These are phyloP conservation scores for Limonium bicolor DNA, from an alignment of 148 eudicot species.

Conservation along the genomic window DNA sequence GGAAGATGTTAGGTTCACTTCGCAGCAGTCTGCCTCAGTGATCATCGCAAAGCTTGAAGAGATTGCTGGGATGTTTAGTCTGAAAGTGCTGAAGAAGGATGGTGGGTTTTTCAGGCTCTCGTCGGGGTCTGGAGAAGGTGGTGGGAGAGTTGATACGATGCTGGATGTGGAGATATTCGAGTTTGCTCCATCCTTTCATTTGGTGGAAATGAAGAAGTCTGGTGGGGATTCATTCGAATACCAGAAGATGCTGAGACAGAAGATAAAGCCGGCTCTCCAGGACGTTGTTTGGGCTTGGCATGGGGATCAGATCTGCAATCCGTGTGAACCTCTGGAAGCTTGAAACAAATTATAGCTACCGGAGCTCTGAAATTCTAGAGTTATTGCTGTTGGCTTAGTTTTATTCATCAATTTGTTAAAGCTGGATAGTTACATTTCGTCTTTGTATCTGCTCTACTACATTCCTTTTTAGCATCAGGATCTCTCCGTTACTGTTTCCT, in stretches of 20 bases:
- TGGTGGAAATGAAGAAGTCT: constrained; percentile 18
- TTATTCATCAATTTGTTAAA: too few species aligned
- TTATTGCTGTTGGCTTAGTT: too few species aligned
- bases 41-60: constrained; percentile 14
- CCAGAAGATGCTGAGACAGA: constrained; percentile 20
- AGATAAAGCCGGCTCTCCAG: constrained; percentile 27
- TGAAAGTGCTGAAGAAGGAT: constrained; percentile 10
- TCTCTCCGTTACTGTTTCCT: too few species aligned
- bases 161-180: constrained; percentile 17
- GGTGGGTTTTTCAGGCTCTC: constrained; percentile 12
- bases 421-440: too few species aligned
- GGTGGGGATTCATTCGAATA: constrained; percentile 16
- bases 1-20: constrained; percentile 9
- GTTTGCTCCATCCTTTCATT: constrained; percentile 11
- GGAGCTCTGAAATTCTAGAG: too few species aligned
- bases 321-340: neutral
- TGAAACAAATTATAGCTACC: too few species aligned
- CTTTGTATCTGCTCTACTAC: too few species aligned
- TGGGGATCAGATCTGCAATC: constrained; percentile 14
- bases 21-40: constrained; percentile 6
- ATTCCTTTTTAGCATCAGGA: too few species aligned
- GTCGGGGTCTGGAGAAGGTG: constrained; percentile 6
- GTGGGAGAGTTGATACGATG: constrained; percentile 1
- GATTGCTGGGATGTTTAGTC: constrained; percentile 8
- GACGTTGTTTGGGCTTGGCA: constrained; percentile 45